phyloP scores from a whole-genome alignment of 148 eudicot species.

The Rhododendron simsii region DNA sequence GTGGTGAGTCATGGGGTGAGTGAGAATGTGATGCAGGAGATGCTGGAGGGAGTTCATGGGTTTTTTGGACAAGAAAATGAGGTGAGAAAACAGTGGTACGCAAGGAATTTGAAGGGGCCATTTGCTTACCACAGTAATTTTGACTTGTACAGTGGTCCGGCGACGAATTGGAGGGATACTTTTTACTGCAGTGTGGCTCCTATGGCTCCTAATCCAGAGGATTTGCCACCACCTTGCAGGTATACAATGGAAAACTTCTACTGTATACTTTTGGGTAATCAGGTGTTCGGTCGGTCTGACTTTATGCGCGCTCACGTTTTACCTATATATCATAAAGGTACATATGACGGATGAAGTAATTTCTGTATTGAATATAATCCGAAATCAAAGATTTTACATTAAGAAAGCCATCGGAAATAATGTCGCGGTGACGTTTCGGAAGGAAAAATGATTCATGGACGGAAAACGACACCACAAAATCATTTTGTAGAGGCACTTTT shows the following conservation, averaged over 20 bases:
- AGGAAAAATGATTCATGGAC: neutral
- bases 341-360: too few relatives aligned
- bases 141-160: slow-evolving; percentile 22
- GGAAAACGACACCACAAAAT: neutral
- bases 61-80: slow-evolving; percentile 7
- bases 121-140: neutral
- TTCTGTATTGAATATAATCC: neutral
- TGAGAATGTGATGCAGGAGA: neutral
- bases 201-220: slow-evolving; percentile 10
- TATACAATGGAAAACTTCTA: neutral
- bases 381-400: neutral
- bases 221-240: slow-evolving; percentile 21
- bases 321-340: too few relatives aligned
- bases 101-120: neutral
- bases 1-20: slow-evolving; percentile 2
- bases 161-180: slow-evolving; percentile 37
- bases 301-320: neutral
- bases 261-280: neutral
- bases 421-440: neutral
- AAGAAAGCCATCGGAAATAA: neutral
- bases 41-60: neutral
- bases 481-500: neutral
- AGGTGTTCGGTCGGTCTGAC: neutral
- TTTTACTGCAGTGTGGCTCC: slow-evolving; percentile 20
- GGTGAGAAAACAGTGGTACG: slow-evolving; percentile 11